Percentiles rank a stretch among this genome's conserved stretches.
Conservation (phyloP, 208 protist genomes). For the Blastocrithidia nonstop region DNA sequence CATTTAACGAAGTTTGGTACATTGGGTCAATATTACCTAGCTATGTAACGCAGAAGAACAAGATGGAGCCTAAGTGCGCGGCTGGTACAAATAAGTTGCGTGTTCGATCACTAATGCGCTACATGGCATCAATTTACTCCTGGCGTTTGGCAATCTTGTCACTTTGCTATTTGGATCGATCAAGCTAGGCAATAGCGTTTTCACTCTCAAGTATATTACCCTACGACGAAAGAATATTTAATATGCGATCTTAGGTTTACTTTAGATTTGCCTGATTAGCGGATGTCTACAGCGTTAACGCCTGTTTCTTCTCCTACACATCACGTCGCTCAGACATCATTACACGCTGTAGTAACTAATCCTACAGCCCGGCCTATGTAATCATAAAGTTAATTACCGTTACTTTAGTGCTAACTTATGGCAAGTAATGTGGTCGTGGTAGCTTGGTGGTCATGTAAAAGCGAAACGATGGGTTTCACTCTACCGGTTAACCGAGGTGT, state of each 20-base stretch:
- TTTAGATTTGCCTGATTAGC: slow-evolving; percentile 82
- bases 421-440: slow-evolving; percentile 93
- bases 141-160: slow-evolving; percentile 90
- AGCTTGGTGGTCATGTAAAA: slow-evolving; percentile 98
- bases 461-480: slow-evolving; percentile 91
- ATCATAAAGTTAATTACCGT: slow-evolving; percentile 96
- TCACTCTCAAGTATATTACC: slow-evolving; percentile 93
- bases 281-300: slow-evolving; percentile 85
- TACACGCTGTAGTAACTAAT: slow-evolving; percentile 92
- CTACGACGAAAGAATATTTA: slow-evolving; percentile 80
- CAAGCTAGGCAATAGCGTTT: slow-evolving; percentile 87
- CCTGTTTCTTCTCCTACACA: slow-evolving; percentile 93
- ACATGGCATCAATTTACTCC: slow-evolving; percentile 91
- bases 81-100: slow-evolving; percentile 90
- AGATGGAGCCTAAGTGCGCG: slow-evolving; percentile 85
- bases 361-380: slow-evolving; percentile 90
- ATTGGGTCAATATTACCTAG: slow-evolving; percentile 93
- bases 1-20: slow-evolving; percentile 95
- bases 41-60: slow-evolving; percentile 97
- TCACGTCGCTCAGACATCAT: slow-evolving; percentile 90
- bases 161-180: slow-evolving; percentile 90
- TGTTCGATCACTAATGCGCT: slow-evolving; percentile 93
- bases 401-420: slow-evolving; percentile 94
- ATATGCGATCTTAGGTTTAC: slow-evolving; percentile 80
- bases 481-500: slow-evolving; percentile 92